phyloP scores from a whole-genome alignment of 768 basidiomycete species.

The Leccinum aurantiacum region DNA sequence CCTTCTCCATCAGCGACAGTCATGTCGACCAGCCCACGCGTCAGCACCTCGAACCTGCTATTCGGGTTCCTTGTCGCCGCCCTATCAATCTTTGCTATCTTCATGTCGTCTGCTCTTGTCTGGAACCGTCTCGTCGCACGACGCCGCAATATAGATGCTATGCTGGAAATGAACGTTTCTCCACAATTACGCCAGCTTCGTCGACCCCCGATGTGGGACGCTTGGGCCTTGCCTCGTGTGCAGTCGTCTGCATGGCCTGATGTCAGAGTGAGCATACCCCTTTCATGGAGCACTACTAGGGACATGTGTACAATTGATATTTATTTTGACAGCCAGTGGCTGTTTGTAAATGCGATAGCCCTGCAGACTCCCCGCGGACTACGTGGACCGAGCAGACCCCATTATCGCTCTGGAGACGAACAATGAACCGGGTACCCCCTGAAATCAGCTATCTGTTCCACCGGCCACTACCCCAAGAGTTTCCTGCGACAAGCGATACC shows the following conservation, averaged over 20 bases:
- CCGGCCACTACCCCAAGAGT: constrained; percentile 12
- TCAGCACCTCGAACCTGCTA: constrained; percentile 26
- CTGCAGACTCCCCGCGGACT: neutral
- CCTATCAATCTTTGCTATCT: constrained; percentile 32
- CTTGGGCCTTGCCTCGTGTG: constrained; percentile 12
- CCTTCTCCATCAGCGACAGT: constrained; percentile 7
- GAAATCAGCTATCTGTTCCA: constrained; percentile 32
- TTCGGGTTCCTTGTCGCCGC: constrained; percentile 35
- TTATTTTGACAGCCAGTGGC: constrained; percentile 25
- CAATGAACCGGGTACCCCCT: constrained; percentile 20
- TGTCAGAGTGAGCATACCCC: constrained; percentile 22
- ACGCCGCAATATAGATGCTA: constrained; percentile 29
- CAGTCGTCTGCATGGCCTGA: constrained; percentile 14
- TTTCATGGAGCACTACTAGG: constrained; percentile 18
- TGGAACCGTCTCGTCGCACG: constrained; percentile 35
- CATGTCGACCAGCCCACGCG: neutral
- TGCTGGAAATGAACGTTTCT: constrained; percentile 6
- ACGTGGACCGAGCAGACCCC: constrained; percentile 6
- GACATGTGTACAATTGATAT: neutral
- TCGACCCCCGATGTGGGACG: constrained; percentile 29
- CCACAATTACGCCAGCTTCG: constrained; percentile 1
- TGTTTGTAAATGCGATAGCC: constrained; percentile 7
- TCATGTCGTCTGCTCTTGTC: constrained; percentile 30
- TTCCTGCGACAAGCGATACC: neutral
- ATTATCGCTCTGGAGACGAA: constrained; percentile 24